Conservation (phyloP, 2,329 filamentous ascomycete species). For the Ilyonectria mors-panacis region DNA sequence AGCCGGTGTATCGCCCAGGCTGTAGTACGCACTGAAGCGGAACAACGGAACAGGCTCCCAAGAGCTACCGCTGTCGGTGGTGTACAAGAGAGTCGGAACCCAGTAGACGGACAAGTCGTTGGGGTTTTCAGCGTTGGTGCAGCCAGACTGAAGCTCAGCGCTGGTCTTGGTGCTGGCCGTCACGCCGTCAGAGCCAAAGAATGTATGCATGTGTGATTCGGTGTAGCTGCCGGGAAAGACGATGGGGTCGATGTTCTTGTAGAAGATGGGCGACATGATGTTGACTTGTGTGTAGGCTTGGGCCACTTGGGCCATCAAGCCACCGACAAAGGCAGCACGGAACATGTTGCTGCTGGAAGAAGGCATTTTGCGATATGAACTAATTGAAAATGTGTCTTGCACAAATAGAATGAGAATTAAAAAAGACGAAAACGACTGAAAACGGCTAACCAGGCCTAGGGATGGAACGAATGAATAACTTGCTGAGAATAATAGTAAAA, state of each 20-base stretch:
- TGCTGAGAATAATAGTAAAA: neutral
- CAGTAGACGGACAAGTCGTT: constrained; percentile 64
- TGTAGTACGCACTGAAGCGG: constrained; percentile 64
- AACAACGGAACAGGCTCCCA: constrained; percentile 50
- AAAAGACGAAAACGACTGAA: constrained; percentile 10
- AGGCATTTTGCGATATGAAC: constrained; percentile 37
- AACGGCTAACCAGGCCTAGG: constrained; percentile 6
- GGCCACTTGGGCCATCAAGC: constrained; percentile 34
- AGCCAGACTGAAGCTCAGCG: constrained; percentile 57
- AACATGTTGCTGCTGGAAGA: constrained; percentile 29
- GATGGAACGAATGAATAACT: constrained; percentile 11
- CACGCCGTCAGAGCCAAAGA: constrained; percentile 54
- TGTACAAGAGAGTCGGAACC: constrained; percentile 60
- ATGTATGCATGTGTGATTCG: constrained; percentile 54
- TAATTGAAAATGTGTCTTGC: constrained; percentile 17
- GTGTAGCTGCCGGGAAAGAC: constrained; percentile 50
- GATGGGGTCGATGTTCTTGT: constrained; percentile 54
- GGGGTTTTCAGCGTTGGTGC: constrained; percentile 61
- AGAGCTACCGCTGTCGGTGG: constrained; percentile 49
- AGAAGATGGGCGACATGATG: constrained; percentile 45
- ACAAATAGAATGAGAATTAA: constrained; percentile 4
- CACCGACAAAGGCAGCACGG: constrained; percentile 25
- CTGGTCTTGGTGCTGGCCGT: constrained; percentile 50
- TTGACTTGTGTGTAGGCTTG: constrained; percentile 43
- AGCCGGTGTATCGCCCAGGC: constrained; percentile 53